phyloP scores from a whole-genome alignment of 495 filamentous ascomycete species.

The Amphirosellinia nigrospora region DNA sequence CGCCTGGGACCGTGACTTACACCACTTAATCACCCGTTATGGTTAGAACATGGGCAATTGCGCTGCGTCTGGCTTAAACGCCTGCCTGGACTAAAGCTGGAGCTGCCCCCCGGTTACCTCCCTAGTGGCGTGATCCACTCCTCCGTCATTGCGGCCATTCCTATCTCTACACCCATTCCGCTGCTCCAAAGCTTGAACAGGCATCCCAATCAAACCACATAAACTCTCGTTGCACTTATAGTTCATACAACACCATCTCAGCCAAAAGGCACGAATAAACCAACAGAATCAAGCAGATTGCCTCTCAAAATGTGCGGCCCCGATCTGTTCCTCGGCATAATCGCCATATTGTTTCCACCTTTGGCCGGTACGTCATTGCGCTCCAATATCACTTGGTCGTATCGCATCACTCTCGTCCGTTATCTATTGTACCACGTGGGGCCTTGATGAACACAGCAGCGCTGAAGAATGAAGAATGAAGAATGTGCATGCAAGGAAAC shows the following conservation, averaged over 20 bases:
- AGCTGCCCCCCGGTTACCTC: background rate
- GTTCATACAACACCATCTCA: background rate
- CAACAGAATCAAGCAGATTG: background rate
- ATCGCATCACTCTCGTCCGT: conserved; percentile 9
- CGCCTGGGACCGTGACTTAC: background rate
- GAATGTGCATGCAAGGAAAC: conserved; percentile 29
- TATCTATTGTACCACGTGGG: background rate
- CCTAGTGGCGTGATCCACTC: conserved; percentile 25
- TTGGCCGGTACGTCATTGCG: conserved; percentile 75
- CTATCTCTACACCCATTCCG: background rate
- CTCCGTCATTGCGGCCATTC: conserved; percentile 17
- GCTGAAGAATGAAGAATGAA: background rate
- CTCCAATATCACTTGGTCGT: conserved; percentile 18
- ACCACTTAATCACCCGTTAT: background rate
- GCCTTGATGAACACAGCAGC: background rate
- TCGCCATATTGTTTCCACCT: conserved; percentile 94
- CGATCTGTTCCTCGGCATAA: conserved; percentile 85
- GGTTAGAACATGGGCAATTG: background rate
- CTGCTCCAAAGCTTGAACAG: background rate
- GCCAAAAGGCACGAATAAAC: background rate
- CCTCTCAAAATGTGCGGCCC: conserved; percentile 57
- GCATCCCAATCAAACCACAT: background rate
- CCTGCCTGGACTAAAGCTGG: conserved; percentile 25
- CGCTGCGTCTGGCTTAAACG: conserved; percentile 17
- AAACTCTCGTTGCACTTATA: no score